Conservation (phyloP, 2,329 filamentous ascomycete species). For the Parascedosporium putredinis region DNA sequence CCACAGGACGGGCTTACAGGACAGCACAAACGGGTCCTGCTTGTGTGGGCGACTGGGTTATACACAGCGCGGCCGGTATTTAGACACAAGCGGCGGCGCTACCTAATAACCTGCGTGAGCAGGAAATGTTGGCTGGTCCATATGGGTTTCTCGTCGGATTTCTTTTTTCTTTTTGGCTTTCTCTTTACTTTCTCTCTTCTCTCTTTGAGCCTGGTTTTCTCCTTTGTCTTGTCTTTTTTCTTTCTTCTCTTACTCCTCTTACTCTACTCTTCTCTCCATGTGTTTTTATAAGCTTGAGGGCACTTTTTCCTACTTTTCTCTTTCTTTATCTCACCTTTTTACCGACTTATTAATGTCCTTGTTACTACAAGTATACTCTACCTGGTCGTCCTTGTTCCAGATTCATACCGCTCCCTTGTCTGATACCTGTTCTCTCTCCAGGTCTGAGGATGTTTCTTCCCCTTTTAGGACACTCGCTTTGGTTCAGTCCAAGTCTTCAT, state of each 20-base stretch:
- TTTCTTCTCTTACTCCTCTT: conserved; percentile 19
- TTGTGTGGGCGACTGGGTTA: conserved; percentile 8
- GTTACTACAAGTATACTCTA: neutral
- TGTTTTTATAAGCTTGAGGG: conserved; percentile 5
- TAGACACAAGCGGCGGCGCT: conserved; percentile 3
- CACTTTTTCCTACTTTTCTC: neutral
- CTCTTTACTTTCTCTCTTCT: conserved; percentile 29
- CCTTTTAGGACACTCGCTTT: conserved; percentile 13
- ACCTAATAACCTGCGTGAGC: conserved; percentile 8
- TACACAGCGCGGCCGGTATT: conserved; percentile 5
- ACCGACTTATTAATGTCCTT: neutral
- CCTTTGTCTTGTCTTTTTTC: conserved; percentile 14
- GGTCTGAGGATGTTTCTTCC: conserved; percentile 9
- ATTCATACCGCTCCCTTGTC: neutral
- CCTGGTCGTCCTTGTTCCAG: conserved; percentile 1
- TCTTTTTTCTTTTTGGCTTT: conserved; percentile 1
- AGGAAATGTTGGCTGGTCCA: conserved; percentile 9
- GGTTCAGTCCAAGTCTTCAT: conserved; percentile 15
- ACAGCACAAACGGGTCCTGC: conserved; percentile 6
- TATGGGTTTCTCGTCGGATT: conserved; percentile 3
- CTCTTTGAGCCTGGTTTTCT: conserved; percentile 10
- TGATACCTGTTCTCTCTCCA: neutral
- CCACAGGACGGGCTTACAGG: conserved; percentile 8
- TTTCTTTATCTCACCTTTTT: neutral
- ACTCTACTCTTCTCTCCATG: conserved; percentile 11